phyloP scores from a whole-genome alignment of 352 stramenopile genomes.

The Globisporangium cystogenes region DNA sequence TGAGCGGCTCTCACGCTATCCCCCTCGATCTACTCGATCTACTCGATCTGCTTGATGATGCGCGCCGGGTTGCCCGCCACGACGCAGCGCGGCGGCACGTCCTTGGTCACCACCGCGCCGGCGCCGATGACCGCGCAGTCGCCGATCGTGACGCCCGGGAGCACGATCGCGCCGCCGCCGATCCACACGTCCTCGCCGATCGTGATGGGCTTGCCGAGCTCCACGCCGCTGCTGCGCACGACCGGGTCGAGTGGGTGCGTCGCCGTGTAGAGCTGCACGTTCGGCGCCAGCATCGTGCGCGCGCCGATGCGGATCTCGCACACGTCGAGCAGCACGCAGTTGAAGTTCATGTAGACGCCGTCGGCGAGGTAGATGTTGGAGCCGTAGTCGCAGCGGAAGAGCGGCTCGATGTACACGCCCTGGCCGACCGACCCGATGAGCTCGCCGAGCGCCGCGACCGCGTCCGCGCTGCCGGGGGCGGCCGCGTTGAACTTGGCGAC shows the following conservation, averaged over 20 bases:
- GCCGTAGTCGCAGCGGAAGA: conserved; percentile 88
- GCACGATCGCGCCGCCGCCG: conserved; percentile 64
- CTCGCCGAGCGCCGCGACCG: conserved; percentile 22
- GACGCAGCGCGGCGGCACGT: conserved; percentile 56
- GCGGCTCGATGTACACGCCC: conserved; percentile 62
- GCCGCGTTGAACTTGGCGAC: conserved; percentile 41
- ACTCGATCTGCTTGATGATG: conserved; percentile 63
- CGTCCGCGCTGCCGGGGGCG: conserved; percentile 19
- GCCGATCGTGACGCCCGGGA: conserved; percentile 67
- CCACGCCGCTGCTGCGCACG: conserved; percentile 27
- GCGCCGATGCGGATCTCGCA: conserved; percentile 73
- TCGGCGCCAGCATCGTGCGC: conserved; percentile 64
- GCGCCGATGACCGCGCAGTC: conserved; percentile 55
- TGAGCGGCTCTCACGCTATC: too few relatives aligned
- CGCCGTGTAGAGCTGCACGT: conserved; percentile 77
- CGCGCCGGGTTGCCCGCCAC: conserved; percentile 68
- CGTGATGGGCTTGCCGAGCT: conserved; percentile 61
- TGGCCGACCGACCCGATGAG: conserved; percentile 38
- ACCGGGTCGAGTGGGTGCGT: conserved; percentile 65
- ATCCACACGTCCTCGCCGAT: conserved; percentile 86
- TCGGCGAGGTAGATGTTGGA: conserved; percentile 71
- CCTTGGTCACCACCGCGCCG: conserved; percentile 75
- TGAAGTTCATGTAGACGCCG: conserved; percentile 87
- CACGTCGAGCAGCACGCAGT: conserved; percentile 82
- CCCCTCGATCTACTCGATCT: not conserved